Evolutionary conservation across 1,284 basidiomycete genomes (phyloP).

Genomic region (Grifola frondosa): DNA sequence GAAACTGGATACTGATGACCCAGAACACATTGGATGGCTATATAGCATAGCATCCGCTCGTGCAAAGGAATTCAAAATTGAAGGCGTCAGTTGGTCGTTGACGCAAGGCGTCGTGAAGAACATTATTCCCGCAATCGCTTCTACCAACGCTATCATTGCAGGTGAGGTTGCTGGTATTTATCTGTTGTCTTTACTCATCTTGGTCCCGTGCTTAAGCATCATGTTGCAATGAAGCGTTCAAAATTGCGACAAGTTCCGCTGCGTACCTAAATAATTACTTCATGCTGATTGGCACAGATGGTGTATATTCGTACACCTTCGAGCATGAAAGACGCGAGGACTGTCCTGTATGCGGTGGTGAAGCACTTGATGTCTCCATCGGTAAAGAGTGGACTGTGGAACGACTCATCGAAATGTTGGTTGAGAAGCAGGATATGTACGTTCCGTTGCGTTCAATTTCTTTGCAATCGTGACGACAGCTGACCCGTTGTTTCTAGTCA

Average conservation of each 20-base stretch:
- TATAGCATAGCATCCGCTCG: slow-evolving; percentile 79
- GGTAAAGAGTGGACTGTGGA: slow-evolving; percentile 77
- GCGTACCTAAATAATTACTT: slow-evolving; percentile 98
- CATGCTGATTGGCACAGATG: slow-evolving; percentile 95
- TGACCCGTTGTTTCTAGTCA: slow-evolving; percentile 55
- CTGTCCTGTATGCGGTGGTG: slow-evolving; percentile 97
- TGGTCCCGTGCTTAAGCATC: slow-evolving; percentile 59
- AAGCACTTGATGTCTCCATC: slow-evolving; percentile 72
- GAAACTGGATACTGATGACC: slow-evolving; percentile 95
- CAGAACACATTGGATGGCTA: slow-evolving; percentile 96
- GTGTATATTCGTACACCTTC: slow-evolving; percentile 97
- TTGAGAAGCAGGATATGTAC: slow-evolving; percentile 85
- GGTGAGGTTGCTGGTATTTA: slow-evolving; percentile 44
- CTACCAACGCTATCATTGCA: slow-evolving; percentile 94
- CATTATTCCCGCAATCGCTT: slow-evolving; percentile 98
- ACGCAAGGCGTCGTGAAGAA: slow-evolving; percentile 99
- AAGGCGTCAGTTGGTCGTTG: slow-evolving; percentile 96
- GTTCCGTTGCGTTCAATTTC: slow-evolving; percentile 30
- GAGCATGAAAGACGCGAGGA: slow-evolving; percentile 91
- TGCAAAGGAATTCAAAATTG: slow-evolving; percentile 92
- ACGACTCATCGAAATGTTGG: slow-evolving; percentile 80
- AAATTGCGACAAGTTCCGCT: slow-evolving; percentile 93
- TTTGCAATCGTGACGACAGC: not conserved
- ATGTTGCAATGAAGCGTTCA: slow-evolving; percentile 99
- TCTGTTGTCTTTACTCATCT: not conserved